phyloP scores from a whole-genome alignment of 441 rosid genomes.

The Populus tomentosa region DNA sequence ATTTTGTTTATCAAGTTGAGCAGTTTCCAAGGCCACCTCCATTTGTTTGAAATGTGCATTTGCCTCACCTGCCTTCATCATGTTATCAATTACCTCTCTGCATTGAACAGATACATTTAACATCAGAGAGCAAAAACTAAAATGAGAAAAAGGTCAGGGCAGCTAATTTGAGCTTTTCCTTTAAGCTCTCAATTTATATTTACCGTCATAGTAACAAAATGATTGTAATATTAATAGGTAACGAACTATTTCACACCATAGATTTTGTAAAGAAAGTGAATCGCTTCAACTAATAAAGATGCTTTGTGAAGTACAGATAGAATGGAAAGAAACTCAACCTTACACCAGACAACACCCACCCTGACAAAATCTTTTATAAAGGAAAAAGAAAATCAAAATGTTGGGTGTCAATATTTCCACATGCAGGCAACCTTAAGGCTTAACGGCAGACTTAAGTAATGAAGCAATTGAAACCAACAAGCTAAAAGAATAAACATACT shows the following conservation, averaged over 20 bases:
- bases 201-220: neutral
- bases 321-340: neutral
- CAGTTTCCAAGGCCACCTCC: conserved; percentile 79
- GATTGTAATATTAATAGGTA: neutral
- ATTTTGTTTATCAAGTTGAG: conserved; percentile 53
- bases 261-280: neutral
- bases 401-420: neutral
- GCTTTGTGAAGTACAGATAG: neutral
- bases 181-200: neutral
- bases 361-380: neutral
- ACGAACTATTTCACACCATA: neutral
- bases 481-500: conserved; percentile 44
- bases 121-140: neutral
- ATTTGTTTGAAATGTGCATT: conserved; percentile 63
- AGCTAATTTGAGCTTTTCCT: neutral
- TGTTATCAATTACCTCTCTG: conserved; percentile 78
- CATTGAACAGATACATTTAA: conserved; percentile 24
- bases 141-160: neutral
- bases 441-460: neutral
- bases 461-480: conserved; percentile 11
- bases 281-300: neutral
- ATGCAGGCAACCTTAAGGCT: neutral
- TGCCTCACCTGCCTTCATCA: conserved; percentile 74
- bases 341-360: neutral
- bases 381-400: neutral